phyloP scores from a whole-genome alignment of 2,329 filamentous ascomycete species.

The Beauveria caledonica region DNA sequence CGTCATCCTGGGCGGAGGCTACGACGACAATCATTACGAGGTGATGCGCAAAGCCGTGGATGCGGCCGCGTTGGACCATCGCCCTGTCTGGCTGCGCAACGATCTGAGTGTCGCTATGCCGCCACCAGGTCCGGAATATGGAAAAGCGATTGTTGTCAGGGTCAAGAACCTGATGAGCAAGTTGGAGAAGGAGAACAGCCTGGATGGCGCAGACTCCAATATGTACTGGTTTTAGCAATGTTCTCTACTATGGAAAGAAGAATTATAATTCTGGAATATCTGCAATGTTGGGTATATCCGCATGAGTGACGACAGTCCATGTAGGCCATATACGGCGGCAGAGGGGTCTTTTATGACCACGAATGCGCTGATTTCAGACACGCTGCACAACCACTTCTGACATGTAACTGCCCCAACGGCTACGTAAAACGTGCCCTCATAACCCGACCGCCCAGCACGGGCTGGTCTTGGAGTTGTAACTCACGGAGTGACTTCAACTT shows the following conservation, averaged over 20 bases:
- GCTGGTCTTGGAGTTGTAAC: too few species aligned
- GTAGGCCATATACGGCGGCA: not conserved
- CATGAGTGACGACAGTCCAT: not conserved
- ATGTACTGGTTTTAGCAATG: conserved; percentile 3
- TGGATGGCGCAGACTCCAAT: conserved; percentile 11
- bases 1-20: conserved; percentile 10
- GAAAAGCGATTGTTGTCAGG: conserved; percentile 18
- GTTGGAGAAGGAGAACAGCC: conserved; percentile 17
- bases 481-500: not conserved
- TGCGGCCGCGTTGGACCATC: not conserved
- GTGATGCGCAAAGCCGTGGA: conserved; percentile 10
- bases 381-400: not conserved
- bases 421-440: not conserved
- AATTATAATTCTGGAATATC: too few species aligned
- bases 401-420: not conserved
- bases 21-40: conserved; percentile 3
- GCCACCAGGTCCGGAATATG: conserved; percentile 21
- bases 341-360: not conserved
- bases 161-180: conserved; percentile 17
- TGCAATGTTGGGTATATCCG: too few species aligned
- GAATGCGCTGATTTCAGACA: too few species aligned
- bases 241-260: too few species aligned
- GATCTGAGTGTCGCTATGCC: conserved; percentile 17
- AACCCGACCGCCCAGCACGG: not conserved
- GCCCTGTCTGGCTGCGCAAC: conserved; percentile 17